A percentile compares a stretch with the other conserved stretches of the same genome.
These are phyloP conservation scores for Coelastrella sp. DNA, from an alignment of 139 green algal species.

Conservation along the genomic window DNA sequence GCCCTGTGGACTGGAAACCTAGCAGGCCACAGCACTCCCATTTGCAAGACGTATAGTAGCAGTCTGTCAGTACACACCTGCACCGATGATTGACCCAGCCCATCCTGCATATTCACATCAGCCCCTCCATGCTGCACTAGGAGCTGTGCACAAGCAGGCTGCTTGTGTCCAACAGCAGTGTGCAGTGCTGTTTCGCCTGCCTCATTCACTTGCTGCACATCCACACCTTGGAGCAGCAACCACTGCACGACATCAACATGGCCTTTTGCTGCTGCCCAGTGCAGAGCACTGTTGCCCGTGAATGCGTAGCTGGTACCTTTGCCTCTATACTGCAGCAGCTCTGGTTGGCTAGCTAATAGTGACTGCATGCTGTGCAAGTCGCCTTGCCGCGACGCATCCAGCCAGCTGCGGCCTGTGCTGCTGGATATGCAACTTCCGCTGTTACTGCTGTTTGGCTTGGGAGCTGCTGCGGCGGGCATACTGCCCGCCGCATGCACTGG, in stretches of 20 bases:
- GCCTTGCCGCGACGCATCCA: slow-evolving; percentile 20
- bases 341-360: neutral
- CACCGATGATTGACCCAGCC: neutral
- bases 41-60: too few species aligned
- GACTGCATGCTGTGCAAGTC: slow-evolving; percentile 2
- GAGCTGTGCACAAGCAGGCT: slow-evolving; percentile 7
- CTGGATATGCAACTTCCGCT: neutral
- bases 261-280: slow-evolving; percentile 33
- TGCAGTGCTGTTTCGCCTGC: slow-evolving; percentile 29
- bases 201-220: neutral
- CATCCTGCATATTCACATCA: slow-evolving; percentile 23
- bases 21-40: too few species aligned
- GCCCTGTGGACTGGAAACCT: too few species aligned
- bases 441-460: neutral
- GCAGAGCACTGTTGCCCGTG: slow-evolving; percentile 17
- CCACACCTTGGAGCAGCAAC: slow-evolving; percentile 1
- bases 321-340: slow-evolving; percentile 6
- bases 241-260: neutral
- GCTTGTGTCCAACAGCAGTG: slow-evolving; percentile 27
- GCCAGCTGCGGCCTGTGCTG: neutral
- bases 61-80: neutral
- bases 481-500: neutral
- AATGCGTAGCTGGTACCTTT: slow-evolving; percentile 32
- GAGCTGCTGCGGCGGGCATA: neutral
- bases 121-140: slow-evolving; percentile 3